phyloP scores from a whole-genome alignment of 2,329 filamentous ascomycete genomes.

The Ceratocystis albifundus region DNA sequence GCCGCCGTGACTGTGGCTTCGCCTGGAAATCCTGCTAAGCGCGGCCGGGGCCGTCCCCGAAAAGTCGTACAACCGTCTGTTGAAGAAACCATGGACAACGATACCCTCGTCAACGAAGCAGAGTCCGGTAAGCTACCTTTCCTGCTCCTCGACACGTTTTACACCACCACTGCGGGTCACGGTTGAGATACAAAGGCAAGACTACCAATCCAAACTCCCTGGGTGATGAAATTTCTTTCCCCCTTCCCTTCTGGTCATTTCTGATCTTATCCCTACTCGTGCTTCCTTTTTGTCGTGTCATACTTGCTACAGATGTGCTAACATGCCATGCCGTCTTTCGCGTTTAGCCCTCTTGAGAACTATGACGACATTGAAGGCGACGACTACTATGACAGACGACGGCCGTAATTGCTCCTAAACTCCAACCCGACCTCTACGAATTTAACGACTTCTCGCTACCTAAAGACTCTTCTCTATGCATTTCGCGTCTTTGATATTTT shows the following conservation, averaged over 20 bases:
- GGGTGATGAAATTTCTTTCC: not conserved
- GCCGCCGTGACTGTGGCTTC: not conserved
- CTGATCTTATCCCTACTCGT: not conserved
- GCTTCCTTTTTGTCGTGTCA: not conserved
- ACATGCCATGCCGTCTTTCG: not conserved
- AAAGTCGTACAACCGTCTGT: conserved; percentile 25
- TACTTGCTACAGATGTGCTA: not conserved
- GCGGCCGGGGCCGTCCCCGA: conserved; percentile 24
- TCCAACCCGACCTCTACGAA: conserved; percentile 2
- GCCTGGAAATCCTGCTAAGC: conserved; percentile 22
- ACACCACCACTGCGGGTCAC: not conserved
- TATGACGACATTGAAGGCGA: not conserved
- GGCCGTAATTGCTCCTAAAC: not conserved
- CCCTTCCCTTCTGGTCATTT: not conserved
- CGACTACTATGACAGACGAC: not conserved
- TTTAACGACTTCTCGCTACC: conserved; percentile 9
- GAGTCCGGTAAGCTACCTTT: conserved; percentile 11
- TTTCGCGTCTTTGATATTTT: conserved; percentile 4
- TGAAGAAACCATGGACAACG: conserved; percentile 23
- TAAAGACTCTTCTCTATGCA: not conserved
- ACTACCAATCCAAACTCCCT: not conserved
- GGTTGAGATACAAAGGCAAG: conserved; percentile 9
- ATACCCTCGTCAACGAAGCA: conserved; percentile 8
- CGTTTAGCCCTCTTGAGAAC: not conserved
- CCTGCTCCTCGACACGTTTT: conserved; percentile 9